Base-by-base conservation (phyloP, 2,329 filamentous ascomycete genomes). In the Xylaria hypoxylon region DNA sequence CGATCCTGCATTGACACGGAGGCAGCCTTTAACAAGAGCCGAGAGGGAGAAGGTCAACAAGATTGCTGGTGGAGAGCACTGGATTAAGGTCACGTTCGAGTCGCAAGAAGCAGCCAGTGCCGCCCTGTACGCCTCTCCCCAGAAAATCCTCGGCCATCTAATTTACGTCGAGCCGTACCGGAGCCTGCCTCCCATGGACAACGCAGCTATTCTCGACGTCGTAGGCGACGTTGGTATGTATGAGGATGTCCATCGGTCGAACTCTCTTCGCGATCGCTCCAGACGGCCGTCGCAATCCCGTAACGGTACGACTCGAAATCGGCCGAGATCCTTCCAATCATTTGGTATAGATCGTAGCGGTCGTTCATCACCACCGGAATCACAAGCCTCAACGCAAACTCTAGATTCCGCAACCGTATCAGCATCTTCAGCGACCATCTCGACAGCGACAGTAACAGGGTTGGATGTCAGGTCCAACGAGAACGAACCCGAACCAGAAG, bases 81-180 rank as follows among this genome's bases (percentile, higher is more conserved):
- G 95, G 95, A 93, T 97, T 73, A 94, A 94, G 78, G 84, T 94
- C 62, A 94, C 92, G 0, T 94, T 93, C 74, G 92, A 93, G 79
- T 92, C 89, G 47, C 84, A 86, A 55, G 86, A 91, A 71, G 89
- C 91, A 1, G 92, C 90, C 22, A 90, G 92, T 65, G 83, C 87
- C 11, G 92, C 92, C 24, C 80, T 90, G 47, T 90, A 86, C 75
- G 86, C 87, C 60, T 93, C 90, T 58, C 92, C 92, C 0, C 90
- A 93, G 79, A 85, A 85, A 65, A 87, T 94, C 67, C 83, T 92
- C 62, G 91, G 91, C 11, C 85, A 91, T 75, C 78, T 91, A 13
- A 88, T 94, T 28, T 89, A 87, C 73, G 92, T 90, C 42, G 91
- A 94, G 79, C 83, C 85, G 33, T 94, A 92, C 77, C 83, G 86